Base-by-base conservation (phyloP, 148 eudicot species). In the Oxyria digyna region DNA sequence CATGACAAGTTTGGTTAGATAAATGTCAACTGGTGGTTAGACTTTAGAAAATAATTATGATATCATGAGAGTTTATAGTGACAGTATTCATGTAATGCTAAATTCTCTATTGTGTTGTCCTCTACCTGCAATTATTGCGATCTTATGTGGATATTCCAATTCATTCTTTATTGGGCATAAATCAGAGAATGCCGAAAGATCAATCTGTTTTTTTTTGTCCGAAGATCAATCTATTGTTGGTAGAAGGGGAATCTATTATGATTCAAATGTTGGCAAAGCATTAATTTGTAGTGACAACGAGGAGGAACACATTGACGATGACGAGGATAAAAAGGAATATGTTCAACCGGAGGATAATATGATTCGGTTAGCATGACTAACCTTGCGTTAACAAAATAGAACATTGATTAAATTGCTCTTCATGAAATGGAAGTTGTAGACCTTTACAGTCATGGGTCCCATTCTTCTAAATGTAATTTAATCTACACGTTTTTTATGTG, bases 161-260 rank as follows among this genome's bases (percentile, higher is more conserved):
- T 46, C 71, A 27, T 48, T 14, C 24, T 31, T 27, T 21, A 32
- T 21, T 69, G 75, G 75, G 79, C 89, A 94, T 97, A 82, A 94
- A 94, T 71, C 99, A 87, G 72, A 91, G 99, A 80, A 94, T 94
- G 99, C 76, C 96, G 2, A 97, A 90, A 73, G 99, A 94, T 70
- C 99, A 94, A 68, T 94, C 99, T 49, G 99, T 94, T n/a, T n/a
- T n/a, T n/a, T n/a, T n/a, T n/a, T n/a, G n/a, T n/a, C n/a, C n/a
- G n/a, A n/a, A n/a, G n/a, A n/a, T n/a, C n/a, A n/a, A n/a, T n/a
- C n/a, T n/a, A n/a, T n/a, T 40, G 86, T 94, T 11, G 99, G 99
- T 69, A 81, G 99, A 69, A 85, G 97, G 81, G 84, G 99, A 79
- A 94, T 94, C 50, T 94, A 94, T 74, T 94, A 94, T 76, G 99